Base-by-base conservation (phyloP, 1,139 yeast species). In the Yamadazyma trypodendri region DNA sequence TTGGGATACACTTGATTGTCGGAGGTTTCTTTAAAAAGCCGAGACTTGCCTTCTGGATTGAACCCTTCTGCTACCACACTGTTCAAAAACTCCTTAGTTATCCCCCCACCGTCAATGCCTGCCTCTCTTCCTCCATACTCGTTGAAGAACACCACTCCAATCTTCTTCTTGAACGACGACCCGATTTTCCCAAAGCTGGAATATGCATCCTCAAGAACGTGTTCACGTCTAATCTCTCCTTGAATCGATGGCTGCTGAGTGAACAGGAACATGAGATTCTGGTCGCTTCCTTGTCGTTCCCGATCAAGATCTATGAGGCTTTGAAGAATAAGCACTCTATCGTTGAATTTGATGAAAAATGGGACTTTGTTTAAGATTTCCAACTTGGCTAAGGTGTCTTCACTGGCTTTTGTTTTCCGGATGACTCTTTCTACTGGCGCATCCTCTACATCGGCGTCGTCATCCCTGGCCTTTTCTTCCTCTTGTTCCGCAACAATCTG, bases 31-130 rank as follows among this genome's bases (percentile, higher is more conserved):
- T 64, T 63, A 50, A 70, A 68, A 9, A 69, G 48, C 9, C 43
- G 45, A 46, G 84, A 79, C 54, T 56, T 38, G 55, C 65, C 34
- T 39, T 58, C 37, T 41, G 75, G 56, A 54, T 63, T 46, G 48
- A 90, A 85, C 0, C 87, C 95, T 47, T 84, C 88, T 8, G 66
- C 66, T 2, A 84, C 78, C 0, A 88, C 81, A 35, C 84, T 69
- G 2, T 92, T 88, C 39, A 92, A 63, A 48, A 92, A 82, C 52
- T 92, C 98, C 56, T 92, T 90, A 0, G 97, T 90, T 16, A 92
- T 68, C 2, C 98, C 98, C 9, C 98, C 98, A 3, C 98, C 98
- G 60, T 92, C 98, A 38, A 92, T 84, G 1, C 98, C 98, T 1
- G 85, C 92, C 52, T 85, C 95, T 31, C 68, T 75, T 20, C 75